A percentile compares a stretch with the other conserved stretches of the same genome.
These are phyloP conservation scores for Lactarius vividus DNA, from an alignment of 768 basidiomycete species.

Conservation along the genomic window DNA sequence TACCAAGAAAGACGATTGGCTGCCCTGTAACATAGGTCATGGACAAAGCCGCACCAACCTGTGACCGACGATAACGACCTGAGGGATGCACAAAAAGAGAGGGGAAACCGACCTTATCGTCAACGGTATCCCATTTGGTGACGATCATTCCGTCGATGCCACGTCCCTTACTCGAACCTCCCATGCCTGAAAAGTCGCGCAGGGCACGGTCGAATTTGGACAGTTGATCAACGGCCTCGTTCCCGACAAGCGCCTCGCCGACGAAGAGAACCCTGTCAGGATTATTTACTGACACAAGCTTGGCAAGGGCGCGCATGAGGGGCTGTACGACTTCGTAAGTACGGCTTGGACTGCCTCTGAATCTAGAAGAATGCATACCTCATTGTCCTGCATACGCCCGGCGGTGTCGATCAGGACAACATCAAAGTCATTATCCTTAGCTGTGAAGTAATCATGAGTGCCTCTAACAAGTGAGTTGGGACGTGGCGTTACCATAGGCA, in stretches of 20 bases:
- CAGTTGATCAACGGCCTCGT: constrained; percentile 97
- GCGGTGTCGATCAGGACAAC: constrained; percentile 98
- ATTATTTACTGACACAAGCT: constrained; percentile 91
- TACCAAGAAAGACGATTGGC: constrained; percentile 97
- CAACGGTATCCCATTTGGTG: constrained; percentile 99
- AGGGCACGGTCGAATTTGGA: constrained; percentile 95
- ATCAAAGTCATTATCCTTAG: constrained; percentile 87
- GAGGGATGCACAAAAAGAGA: background rate
- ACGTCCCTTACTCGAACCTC: constrained; percentile 63
- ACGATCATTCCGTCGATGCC: constrained; percentile 98
- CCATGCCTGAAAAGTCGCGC: constrained; percentile 82
- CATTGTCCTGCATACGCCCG: constrained; percentile 99
- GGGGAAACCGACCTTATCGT: constrained; percentile 71
- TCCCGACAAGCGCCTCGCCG: constrained; percentile 96
- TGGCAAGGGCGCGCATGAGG: constrained; percentile 96
- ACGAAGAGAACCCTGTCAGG: constrained; percentile 99
- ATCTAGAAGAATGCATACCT: constrained; percentile 48
- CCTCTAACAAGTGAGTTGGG: background rate
- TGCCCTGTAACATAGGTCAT: constrained; percentile 99
- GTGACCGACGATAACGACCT: constrained; percentile 4
- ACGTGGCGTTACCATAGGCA: constrained; percentile 60
- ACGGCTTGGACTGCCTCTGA: constrained; percentile 7
- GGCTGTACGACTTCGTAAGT: constrained; percentile 49
- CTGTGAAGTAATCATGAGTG: constrained; percentile 40
- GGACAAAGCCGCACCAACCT: constrained; percentile 97